Conservation (phyloP, 805 yeast species). For the Saccharomycopsis vini region DNA sequence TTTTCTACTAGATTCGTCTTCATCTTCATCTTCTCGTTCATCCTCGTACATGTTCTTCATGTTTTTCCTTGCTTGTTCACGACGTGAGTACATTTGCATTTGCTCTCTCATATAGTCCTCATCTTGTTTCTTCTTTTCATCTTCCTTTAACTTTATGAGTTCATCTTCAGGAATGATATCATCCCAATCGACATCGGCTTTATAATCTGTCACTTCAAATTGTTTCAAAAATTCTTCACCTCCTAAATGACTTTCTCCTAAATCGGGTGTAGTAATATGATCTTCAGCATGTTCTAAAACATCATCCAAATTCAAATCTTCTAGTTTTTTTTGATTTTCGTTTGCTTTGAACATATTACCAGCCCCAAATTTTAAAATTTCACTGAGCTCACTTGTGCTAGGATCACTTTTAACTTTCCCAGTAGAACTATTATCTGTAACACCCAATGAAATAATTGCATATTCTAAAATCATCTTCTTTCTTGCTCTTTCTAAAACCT, state of each 20-base stretch:
- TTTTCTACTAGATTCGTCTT: conserved; percentile 31
- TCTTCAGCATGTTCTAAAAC: conserved; percentile 96
- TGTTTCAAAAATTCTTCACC: conserved; percentile 96
- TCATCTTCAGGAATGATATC: conserved; percentile 97
- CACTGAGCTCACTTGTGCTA: conserved; percentile 73
- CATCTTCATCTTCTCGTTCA: conserved; percentile 31
- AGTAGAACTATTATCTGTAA: conserved; percentile 60
- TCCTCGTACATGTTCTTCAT: conserved; percentile 38
- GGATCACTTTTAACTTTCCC: conserved; percentile 57
- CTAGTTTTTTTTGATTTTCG: conserved; percentile 92
- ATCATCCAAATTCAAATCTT: conserved; percentile 90
- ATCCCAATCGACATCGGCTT: conserved; percentile 98
- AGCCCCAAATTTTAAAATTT: conserved; percentile 95
- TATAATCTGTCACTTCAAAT: conserved; percentile 96
- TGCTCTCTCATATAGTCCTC: conserved; percentile 85
- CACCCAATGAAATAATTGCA: conserved; percentile 93
- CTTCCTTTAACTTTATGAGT: conserved; percentile 77
- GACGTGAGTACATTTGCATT: conserved; percentile 74
- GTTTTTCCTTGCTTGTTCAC: conserved; percentile 64
- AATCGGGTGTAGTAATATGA: conserved; percentile 89
- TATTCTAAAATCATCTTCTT: conserved; percentile 97
- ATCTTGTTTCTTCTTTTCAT: conserved; percentile 78
- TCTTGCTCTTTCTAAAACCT: conserved; percentile 91
- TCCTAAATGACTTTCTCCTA: conserved; percentile 96
- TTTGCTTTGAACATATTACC: conserved; percentile 95